Percentiles rank a stretch among this genome's conserved stretches.
Evolutionary conservation across 768 basidiomycete genomes (phyloP).

Genomic region (Daedaleopsis sinensis): DNA sequence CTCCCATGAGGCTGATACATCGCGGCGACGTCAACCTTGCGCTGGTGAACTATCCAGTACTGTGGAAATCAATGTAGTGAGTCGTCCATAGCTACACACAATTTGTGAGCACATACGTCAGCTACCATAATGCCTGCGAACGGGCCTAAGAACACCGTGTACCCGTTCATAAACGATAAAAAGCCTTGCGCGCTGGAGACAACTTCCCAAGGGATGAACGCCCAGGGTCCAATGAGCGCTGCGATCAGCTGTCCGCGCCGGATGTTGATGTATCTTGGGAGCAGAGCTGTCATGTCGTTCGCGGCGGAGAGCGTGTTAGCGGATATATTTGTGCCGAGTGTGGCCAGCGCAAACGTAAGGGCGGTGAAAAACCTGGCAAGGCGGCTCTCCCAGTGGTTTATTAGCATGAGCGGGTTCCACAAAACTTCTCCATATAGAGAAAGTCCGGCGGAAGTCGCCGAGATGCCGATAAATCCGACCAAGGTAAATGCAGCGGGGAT

Average conservation of each 20-base stretch:
- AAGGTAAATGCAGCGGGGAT: slow-evolving; percentile 82
- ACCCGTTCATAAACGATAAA: slow-evolving; percentile 78
- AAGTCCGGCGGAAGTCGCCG: slow-evolving; percentile 79
- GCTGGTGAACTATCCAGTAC: slow-evolving; percentile 78
- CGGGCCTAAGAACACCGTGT: slow-evolving; percentile 85
- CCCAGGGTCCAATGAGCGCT: slow-evolving; percentile 83
- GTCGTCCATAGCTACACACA: no score
- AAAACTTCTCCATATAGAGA: slow-evolving; percentile 64
- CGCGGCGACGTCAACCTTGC: slow-evolving; percentile 77
- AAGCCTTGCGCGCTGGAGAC: slow-evolving; percentile 67
- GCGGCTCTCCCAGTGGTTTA: slow-evolving; percentile 83
- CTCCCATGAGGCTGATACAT: slow-evolving; percentile 82
- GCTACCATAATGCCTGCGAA: slow-evolving; percentile 76
- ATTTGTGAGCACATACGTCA: slow-evolving; percentile 53
- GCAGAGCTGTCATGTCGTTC: slow-evolving; percentile 83
- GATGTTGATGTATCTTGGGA: slow-evolving; percentile 80
- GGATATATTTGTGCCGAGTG: slow-evolving; percentile 66
- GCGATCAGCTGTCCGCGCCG: slow-evolving; percentile 75
- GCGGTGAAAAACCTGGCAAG: slow-evolving; percentile 84
- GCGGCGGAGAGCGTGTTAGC: slow-evolving; percentile 79
- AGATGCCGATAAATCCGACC: slow-evolving; percentile 77
- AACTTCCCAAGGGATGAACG: slow-evolving; percentile 84
- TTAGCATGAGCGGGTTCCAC: slow-evolving; percentile 79
- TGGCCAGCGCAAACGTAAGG: slow-evolving; percentile 72
- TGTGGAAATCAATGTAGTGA: no score